phyloP scores from a whole-genome alignment of 768 basidiomycete genomes.

The Lactarius quietus region DNA sequence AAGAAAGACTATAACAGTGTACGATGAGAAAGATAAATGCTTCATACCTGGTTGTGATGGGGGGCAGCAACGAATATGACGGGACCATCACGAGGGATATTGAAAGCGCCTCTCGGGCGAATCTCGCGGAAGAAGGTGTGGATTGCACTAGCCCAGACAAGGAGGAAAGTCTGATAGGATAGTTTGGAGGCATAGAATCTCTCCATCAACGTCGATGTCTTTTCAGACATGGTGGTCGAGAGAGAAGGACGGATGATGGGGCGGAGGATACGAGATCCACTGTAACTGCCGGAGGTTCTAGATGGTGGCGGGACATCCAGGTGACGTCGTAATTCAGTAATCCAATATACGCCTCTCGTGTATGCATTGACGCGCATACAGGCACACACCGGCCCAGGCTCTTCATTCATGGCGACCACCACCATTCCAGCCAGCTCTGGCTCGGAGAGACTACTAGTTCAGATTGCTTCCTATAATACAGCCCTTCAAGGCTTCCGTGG shows the following conservation, averaged over 20 bases:
- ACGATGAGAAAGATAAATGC: slow-evolving; percentile 19
- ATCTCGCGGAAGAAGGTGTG: slow-evolving; percentile 96
- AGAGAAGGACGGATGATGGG: background rate
- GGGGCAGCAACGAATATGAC: slow-evolving; percentile 93
- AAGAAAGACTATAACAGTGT: background rate
- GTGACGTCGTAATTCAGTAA: background rate
- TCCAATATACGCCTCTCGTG: background rate
- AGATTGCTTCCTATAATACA: slow-evolving; percentile 88
- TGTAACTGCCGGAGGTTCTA: background rate
- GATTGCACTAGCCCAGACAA: slow-evolving; percentile 80
- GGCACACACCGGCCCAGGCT: background rate
- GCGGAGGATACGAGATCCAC: background rate
- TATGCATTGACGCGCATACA: background rate
- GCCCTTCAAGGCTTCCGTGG: slow-evolving; percentile 76
- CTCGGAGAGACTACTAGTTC: slow-evolving; percentile 52
- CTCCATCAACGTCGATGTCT: slow-evolving; percentile 4
- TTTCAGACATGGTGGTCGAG: slow-evolving; percentile 1
- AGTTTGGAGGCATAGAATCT: slow-evolving; percentile 23
- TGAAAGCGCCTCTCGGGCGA: slow-evolving; percentile 86
- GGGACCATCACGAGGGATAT: slow-evolving; percentile 85
- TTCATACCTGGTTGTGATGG: slow-evolving; percentile 79
- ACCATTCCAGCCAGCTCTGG: slow-evolving; percentile 2
- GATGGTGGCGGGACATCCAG: background rate
- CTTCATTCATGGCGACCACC: background rate
- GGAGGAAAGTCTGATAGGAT: slow-evolving; percentile 66